These are phyloP conservation scores for Yamadazyma sp. DNA, from an alignment of 805 yeast species.

Conservation along the genomic window DNA sequence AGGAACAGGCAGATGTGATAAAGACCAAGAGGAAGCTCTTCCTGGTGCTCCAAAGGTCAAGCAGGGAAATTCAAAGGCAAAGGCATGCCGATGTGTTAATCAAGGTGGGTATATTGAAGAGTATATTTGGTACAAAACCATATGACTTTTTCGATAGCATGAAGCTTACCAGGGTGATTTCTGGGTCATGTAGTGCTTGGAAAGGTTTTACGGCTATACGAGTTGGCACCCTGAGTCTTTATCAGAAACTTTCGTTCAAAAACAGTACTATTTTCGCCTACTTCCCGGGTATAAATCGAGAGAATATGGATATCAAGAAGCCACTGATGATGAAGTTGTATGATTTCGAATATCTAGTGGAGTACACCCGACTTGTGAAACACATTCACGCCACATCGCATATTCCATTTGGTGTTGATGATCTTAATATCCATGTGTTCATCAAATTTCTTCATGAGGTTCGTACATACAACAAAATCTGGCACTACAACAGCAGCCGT, in stretches of 20 bases:
- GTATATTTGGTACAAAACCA: not conserved
- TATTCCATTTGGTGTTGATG: not conserved
- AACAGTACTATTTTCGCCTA: not conserved
- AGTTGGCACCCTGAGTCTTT: not conserved
- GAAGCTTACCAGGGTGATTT: not conserved
- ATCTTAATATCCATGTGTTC: not conserved
- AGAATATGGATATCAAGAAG: not conserved
- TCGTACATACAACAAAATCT: not conserved
- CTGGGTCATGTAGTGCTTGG: not conserved
- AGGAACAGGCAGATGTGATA: not conserved
- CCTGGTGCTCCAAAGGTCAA: not conserved
- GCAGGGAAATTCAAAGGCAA: not conserved
- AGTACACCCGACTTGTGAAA: not conserved
- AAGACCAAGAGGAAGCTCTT: not conserved
- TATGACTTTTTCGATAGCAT: not conserved
- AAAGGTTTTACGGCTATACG: not conserved
- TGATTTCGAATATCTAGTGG: not conserved
- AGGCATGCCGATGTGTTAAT: not conserved
- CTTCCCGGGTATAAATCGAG: not conserved
- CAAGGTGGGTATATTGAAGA: not conserved
- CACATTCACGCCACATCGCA: not conserved
- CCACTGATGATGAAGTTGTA: slow-evolving; percentile 1
- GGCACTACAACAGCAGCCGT: not conserved
- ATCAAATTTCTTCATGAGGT: not conserved
- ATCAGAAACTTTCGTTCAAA: not conserved